phyloP scores from a whole-genome alignment of 2,329 filamentous ascomycete genomes.

The Diaporthe australafricana region DNA sequence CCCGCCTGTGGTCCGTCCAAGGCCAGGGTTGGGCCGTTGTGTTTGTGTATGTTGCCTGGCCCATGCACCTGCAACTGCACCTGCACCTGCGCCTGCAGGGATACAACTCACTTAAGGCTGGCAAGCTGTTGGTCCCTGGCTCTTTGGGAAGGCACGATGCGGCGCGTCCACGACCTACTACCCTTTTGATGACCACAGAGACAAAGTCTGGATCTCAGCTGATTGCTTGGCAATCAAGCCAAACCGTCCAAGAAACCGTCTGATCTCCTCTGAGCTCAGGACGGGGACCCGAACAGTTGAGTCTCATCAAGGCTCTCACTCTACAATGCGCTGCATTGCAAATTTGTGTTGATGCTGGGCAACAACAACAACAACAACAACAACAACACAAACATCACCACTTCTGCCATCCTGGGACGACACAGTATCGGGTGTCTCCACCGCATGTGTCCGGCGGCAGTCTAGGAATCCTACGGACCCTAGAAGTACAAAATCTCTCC shows the following conservation, averaged over 20 bases:
- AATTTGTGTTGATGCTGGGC: neutral
- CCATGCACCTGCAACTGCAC: slow-evolving; percentile 11
- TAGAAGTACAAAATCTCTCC: no score
- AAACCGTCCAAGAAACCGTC: neutral
- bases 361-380: no score
- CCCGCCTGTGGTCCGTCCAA: neutral
- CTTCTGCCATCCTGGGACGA: neutral
- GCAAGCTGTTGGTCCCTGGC: slow-evolving; percentile 27
- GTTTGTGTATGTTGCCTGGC: neutral
- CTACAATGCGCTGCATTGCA: slow-evolving; percentile 14
- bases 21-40: neutral
- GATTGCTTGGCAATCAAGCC: neutral
- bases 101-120: slow-evolving; percentile 3
- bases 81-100: neutral
- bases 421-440: neutral
- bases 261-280: neutral
- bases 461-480: neutral
- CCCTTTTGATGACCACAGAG: neutral
- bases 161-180: slow-evolving; percentile 32
- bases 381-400: no score
- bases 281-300: neutral
- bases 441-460: neutral
- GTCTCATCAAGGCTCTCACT: neutral
- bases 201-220: neutral
- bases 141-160: slow-evolving; percentile 36